Conservation (phyloP, 208 protist genomes). For the Leishmania tropica region DNA sequence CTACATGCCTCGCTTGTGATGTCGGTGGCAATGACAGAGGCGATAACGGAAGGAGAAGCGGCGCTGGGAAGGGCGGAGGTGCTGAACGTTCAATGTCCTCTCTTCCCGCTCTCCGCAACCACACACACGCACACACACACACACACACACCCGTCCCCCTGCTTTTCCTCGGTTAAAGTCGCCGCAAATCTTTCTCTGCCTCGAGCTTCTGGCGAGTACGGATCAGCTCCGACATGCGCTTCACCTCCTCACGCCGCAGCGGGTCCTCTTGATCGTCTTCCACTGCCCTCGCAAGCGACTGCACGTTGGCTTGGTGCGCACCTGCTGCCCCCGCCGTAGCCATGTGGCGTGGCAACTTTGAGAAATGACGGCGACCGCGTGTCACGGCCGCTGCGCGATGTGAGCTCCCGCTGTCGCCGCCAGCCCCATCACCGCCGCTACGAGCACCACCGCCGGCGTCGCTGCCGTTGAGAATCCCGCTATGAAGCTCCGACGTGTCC, state of each 20-base stretch:
- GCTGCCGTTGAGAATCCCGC: background rate
- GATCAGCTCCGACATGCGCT: constrained; percentile 55
- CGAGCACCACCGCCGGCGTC: background rate
- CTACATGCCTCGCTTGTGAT: background rate
- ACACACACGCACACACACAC: background rate
- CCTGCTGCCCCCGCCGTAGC: background rate
- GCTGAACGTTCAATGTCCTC: background rate
- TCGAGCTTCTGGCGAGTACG: constrained; percentile 37
- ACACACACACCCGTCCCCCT: background rate
- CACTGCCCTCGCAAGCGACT: background rate
- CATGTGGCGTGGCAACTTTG: background rate
- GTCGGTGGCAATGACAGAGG: background rate
- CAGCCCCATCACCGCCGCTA: background rate
- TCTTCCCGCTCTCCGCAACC: background rate
- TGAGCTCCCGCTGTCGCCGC: background rate
- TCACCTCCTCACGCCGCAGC: constrained; percentile 64
- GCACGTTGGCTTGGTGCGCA: background rate
- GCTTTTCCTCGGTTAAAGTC: background rate
- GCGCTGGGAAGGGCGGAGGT: background rate
- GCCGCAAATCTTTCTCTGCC: constrained; percentile 24
- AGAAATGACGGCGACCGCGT: background rate
- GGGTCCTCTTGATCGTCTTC: constrained; percentile 42
- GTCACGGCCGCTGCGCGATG: background rate
- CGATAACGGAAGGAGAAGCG: background rate
- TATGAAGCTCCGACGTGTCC: constrained; percentile 3